Evolutionary conservation across 306 rosid genomes (phyloP).

Genomic region (Prinsepia uniflora): DNA sequence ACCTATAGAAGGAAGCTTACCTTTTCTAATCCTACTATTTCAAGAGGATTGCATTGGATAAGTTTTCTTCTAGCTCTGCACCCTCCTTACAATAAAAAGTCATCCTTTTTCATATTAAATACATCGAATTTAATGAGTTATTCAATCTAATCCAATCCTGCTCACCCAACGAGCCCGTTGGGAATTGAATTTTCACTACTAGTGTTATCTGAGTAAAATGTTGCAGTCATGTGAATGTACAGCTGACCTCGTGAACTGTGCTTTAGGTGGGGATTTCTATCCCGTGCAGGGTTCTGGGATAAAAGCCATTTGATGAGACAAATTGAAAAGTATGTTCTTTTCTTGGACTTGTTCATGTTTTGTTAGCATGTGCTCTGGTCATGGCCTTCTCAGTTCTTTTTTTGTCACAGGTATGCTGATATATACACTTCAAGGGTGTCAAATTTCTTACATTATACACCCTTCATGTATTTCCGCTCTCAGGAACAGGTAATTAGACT

Average conservation of each 20-base stretch:
- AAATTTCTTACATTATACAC: constrained; percentile 79
- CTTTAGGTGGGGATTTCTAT: constrained; percentile 93
- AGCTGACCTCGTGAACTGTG: constrained; percentile 28
- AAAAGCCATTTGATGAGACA: constrained; percentile 99
- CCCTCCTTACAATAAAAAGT: too few relatives aligned
- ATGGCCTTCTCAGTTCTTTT: constrained; percentile 8
- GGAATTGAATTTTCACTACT: neutral
- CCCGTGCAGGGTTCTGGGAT: constrained; percentile 97
- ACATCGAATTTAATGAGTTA: too few relatives aligned
- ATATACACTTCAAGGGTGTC: constrained; percentile 98
- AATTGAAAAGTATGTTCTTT: constrained; percentile 77
- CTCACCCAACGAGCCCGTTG: too few relatives aligned
- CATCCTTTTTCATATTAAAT: too few relatives aligned
- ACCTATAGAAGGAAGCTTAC: too few relatives aligned
- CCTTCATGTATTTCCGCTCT: constrained; percentile 94
- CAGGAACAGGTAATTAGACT: constrained; percentile 78
- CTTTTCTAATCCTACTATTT: too few relatives aligned
- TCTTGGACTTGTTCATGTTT: neutral
- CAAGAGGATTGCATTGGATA: too few relatives aligned
- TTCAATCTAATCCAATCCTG: too few relatives aligned
- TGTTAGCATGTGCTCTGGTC: neutral
- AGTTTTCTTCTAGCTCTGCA: too few relatives aligned
- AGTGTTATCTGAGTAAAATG: neutral
- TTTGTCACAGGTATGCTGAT: constrained; percentile 80
- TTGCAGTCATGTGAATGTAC: constrained; percentile 9